Conservation (phyloP, 2,329 filamentous ascomycete genomes). For the Pestalotiopsis sp. region DNA sequence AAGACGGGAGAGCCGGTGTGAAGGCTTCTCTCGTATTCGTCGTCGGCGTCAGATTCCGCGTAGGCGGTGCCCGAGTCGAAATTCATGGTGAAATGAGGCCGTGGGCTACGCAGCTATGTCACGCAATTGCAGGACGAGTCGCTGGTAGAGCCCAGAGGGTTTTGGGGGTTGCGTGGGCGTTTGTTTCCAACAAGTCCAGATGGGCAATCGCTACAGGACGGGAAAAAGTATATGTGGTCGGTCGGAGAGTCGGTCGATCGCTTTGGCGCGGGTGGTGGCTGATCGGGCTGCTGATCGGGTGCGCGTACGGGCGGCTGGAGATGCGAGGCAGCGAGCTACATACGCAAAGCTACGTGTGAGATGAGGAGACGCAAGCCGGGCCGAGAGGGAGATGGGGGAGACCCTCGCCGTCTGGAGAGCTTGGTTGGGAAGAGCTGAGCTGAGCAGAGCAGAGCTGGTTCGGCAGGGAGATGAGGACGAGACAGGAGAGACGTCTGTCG, state of each 20-base stretch:
- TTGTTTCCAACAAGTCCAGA: background rate
- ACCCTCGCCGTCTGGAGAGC: background rate
- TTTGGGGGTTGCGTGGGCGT: background rate
- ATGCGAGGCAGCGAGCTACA: background rate
- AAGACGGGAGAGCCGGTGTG: conserved; percentile 69
- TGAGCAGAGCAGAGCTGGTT: background rate
- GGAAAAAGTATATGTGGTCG: background rate
- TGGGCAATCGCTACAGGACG: background rate
- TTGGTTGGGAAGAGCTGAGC: background rate
- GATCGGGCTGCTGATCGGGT: background rate
- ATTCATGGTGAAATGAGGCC: conserved; percentile 45
- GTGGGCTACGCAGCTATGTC: background rate
- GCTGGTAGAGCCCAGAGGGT: background rate
- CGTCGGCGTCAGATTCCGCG: conserved; percentile 79
- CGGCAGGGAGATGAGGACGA: background rate
- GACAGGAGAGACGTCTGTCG: background rate
- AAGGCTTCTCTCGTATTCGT: conserved; percentile 79
- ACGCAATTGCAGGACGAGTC: background rate
- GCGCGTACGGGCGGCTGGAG: background rate
- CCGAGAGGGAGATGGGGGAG: background rate
- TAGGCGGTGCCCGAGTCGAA: conserved; percentile 71
- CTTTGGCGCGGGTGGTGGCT: background rate
- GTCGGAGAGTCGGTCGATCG: background rate
- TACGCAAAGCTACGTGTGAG: background rate
- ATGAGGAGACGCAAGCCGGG: background rate